A percentile compares a stretch with the other conserved stretches of the same genome.
These are phyloP conservation scores for Inosperma sp. DNA, from an alignment of 768 basidiomycete genomes.

Conservation along the genomic window DNA sequence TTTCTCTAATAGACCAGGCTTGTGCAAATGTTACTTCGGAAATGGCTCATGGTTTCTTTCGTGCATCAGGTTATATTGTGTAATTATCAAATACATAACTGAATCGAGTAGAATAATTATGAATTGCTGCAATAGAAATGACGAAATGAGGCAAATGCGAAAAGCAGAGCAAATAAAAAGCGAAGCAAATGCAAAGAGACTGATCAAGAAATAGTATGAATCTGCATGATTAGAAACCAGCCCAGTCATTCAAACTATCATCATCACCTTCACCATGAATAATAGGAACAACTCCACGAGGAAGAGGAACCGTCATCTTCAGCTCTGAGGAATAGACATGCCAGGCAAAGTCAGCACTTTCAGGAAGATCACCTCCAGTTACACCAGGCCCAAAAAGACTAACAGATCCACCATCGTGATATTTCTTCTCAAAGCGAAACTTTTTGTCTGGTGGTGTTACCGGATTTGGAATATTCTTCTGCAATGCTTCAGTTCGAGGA, in stretches of 20 bases:
- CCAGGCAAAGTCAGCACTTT: not conserved
- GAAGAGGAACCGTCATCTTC: not conserved
- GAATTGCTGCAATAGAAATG: not conserved
- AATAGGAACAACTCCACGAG: not conserved
- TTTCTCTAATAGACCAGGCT: not conserved
- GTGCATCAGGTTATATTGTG: not conserved
- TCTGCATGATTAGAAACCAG: too few species aligned
- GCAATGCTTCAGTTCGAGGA: not conserved
- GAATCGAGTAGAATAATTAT: not conserved
- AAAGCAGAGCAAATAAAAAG: not conserved
- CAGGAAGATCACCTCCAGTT: not conserved
- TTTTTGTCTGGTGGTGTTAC: slow-evolving; percentile 1
- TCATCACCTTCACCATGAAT: slow-evolving; percentile 1
- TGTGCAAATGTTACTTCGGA: not conserved
- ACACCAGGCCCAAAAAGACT: not conserved
- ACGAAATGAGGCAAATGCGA: not conserved
- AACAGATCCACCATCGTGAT: not conserved
- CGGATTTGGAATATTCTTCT: too few species aligned
- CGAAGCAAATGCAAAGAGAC: not conserved
- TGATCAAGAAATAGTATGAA: too few species aligned
- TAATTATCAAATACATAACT: not conserved
- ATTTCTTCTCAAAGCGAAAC: not conserved
- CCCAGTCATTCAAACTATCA: too few species aligned
- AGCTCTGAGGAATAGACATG: slow-evolving; percentile 2
- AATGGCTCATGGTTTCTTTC: not conserved